Conservation (phyloP, 306 rosid species). For the Geum urbanum region DNA sequence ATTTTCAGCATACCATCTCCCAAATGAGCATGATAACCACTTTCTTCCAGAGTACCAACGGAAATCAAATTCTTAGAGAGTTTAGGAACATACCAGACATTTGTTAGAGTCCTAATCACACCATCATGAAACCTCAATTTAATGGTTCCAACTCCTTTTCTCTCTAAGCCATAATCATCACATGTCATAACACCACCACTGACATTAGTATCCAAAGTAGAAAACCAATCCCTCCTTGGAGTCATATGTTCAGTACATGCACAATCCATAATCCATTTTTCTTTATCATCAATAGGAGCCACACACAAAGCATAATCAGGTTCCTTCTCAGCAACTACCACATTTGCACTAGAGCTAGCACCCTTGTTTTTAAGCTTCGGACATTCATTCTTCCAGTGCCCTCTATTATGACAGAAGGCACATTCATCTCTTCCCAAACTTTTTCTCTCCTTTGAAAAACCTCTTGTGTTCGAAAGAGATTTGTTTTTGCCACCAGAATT, state of each 20-base stretch:
- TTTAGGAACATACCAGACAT: slow-evolving; percentile 2
- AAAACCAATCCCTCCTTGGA: neutral
- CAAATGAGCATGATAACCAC: neutral
- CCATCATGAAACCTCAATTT: slow-evolving; percentile 9
- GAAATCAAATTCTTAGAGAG: neutral
- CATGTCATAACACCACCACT: neutral
- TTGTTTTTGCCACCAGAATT: neutral
- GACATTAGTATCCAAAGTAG: neutral
- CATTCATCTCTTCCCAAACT: neutral
- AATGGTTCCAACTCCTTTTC: neutral
- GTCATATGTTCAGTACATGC: neutral
- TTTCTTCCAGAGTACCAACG: neutral
- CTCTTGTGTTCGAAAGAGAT: neutral
- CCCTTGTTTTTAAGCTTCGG: neutral
- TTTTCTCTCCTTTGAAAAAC: neutral
- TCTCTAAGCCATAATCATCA: neutral
- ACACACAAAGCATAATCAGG: slow-evolving; percentile 27
- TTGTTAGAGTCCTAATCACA: neutral
- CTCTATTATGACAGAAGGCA: neutral
- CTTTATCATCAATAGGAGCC: slow-evolving; percentile 29
- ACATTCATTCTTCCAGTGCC: neutral
- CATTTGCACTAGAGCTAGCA: neutral
- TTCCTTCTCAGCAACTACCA: neutral
- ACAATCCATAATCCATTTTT: neutral
- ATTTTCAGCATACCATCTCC: neutral